Base-by-base conservation (phyloP, 2,329 filamentous ascomycete species). In the Diaporthe humulicola region DNA sequence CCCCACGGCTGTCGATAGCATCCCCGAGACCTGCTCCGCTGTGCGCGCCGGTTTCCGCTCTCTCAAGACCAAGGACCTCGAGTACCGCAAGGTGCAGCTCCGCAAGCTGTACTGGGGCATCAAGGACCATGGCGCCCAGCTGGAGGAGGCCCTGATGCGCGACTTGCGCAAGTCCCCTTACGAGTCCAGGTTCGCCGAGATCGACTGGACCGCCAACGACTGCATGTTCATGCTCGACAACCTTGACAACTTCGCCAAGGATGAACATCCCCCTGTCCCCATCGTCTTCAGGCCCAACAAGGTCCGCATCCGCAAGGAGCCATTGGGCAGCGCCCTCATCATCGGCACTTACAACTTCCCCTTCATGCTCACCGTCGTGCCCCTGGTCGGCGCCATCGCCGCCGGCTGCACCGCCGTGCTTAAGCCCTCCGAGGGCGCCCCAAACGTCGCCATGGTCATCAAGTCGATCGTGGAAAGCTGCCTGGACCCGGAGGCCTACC, bases 331-430 rank as follows among this genome's bases (percentile, higher is more conserved):
- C 54, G 91, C 95, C 15, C 87, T 98, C 79, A 91, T 98, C 80
- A 97, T 98, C 81, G 95, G 95, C 74, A 92, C 97, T 57, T 98
- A 95, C 90, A 99, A 99, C 87, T 98, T 96, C 83, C 97, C 97
- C 70, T 87, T 98, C 82, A 93, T 96, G 84, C 89, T 98, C 57
- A 91, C 92, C 50, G 82, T 98, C 54, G 90, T 91, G 1, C 95
- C 96, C 2, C 84, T 98, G 76, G 90, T 98, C 77, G 97, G 96
- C 74, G 97, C 96, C 80, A 98, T 99, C 79, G 92, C 94, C 57
- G 96, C 95, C 12, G 97, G 97, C 70, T 98, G 97, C 84, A 96
- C 96, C 8, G 95, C 93, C 61, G 87, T 98, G 28, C 83, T 98
- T 79, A 99, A 99, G 89, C 96, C 97, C 6, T 97, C 94, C 28